Conservation (phyloP, 352 stramenopile genomes). For the Hyphochytrium catenoides region DNA sequence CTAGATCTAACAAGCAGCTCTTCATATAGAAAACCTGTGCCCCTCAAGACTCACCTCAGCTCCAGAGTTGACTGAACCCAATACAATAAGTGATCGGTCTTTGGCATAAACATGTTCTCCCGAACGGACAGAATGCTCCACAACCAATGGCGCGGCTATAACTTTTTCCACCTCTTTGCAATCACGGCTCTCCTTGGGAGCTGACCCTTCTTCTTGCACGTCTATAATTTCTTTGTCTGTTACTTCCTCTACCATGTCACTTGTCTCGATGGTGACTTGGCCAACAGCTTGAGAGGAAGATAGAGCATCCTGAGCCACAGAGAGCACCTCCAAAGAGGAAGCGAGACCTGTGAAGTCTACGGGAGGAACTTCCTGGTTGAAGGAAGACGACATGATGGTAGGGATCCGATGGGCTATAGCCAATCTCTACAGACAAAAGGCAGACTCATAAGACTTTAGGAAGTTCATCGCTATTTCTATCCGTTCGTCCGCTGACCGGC, state of each 20-base stretch:
- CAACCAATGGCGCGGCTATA: conserved; percentile 17
- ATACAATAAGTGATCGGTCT: conserved; percentile 41
- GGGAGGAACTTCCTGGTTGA: too few species aligned
- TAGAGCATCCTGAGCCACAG: too few species aligned
- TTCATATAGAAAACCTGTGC: too few species aligned
- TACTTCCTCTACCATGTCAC: background rate
- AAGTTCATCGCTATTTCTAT: background rate
- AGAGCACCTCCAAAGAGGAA: too few species aligned
- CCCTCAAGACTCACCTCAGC: too few species aligned
- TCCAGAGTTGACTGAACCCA: conserved; percentile 58
- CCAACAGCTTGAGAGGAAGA: too few species aligned
- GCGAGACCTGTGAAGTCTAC: too few species aligned
- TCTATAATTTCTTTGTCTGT: conserved; percentile 1
- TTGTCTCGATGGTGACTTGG: background rate
- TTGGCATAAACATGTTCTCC: conserved; percentile 65
- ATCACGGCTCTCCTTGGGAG: conserved; percentile 1
- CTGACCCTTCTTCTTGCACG: background rate
- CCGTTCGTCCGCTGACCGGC: background rate
- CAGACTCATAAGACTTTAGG: background rate
- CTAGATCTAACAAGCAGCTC: too few species aligned
- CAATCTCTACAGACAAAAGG: background rate
- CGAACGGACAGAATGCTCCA: conserved; percentile 40
- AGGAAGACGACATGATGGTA: too few species aligned
- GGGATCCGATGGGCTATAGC: background rate
- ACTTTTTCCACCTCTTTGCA: background rate